A percentile compares a stretch with the other conserved stretches of the same genome.
Conservation (phyloP, 2,329 filamentous ascomycete genomes). For the Trichophaea hybrida region DNA sequence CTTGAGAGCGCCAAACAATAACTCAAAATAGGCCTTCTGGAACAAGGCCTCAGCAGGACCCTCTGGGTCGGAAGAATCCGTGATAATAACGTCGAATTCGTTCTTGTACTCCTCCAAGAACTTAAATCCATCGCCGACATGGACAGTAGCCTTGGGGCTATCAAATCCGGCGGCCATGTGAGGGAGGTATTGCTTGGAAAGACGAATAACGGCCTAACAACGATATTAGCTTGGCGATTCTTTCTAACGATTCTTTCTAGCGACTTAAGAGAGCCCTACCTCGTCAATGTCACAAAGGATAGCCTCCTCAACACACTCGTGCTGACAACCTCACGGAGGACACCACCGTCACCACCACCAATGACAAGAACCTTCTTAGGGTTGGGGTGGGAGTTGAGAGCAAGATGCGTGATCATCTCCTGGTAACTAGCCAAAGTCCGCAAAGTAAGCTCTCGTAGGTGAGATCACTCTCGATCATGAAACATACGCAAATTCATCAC, state of each 20-base stretch:
- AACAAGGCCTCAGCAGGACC: constrained; percentile 92
- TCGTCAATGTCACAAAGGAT: constrained; percentile 97
- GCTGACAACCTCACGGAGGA: constrained; percentile 96
- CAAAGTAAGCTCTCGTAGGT: background rate
- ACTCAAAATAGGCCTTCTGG: constrained; percentile 97
- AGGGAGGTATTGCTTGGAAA: constrained; percentile 96
- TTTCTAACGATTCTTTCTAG: background rate
- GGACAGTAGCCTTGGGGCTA: constrained; percentile 83
- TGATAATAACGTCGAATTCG: constrained; percentile 98
- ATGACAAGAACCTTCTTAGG: constrained; percentile 98
- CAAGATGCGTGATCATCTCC: constrained; percentile 99
- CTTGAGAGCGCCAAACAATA: constrained; percentile 58
- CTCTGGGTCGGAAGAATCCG: constrained; percentile 93
- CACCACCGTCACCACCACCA: constrained; percentile 91
- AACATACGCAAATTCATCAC: constrained; percentile 80
- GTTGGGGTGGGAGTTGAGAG: constrained; percentile 91
- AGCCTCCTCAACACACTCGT: constrained; percentile 90
- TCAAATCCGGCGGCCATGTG: constrained; percentile 86
- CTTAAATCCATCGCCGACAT: constrained; percentile 96
- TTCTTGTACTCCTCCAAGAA: constrained; percentile 95
- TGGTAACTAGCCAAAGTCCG: constrained; percentile 50
- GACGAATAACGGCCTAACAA: constrained; percentile 71
- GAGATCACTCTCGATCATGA: background rate
- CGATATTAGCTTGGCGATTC: background rate
- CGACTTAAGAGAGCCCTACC: constrained; percentile 34